These are phyloP conservation scores for Macrophomina tecta DNA, from an alignment of 2,329 filamentous ascomycete species.

Conservation along the genomic window DNA sequence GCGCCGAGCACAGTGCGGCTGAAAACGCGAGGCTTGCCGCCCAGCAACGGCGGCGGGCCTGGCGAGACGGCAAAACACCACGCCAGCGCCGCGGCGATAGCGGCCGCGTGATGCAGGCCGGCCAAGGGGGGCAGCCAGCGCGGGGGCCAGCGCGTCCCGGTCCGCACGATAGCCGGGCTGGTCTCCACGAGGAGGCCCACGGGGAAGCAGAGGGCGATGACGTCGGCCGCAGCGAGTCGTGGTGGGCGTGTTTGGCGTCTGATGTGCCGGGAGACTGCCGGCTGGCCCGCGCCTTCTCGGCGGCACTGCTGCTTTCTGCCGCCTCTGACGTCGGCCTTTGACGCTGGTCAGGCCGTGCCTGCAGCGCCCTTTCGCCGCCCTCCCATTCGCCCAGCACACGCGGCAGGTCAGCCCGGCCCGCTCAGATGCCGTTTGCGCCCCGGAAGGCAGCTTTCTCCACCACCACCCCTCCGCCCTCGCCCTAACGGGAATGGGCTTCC, in stretches of 20 bases:
- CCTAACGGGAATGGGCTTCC: conserved; percentile 20
- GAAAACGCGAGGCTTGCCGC: conserved; percentile 17
- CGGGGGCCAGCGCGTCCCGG: conserved; percentile 7
- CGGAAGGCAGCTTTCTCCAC: neutral
- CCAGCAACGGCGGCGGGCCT: neutral
- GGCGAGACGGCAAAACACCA: neutral
- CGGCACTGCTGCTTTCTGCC: neutral
- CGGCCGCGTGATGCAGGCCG: neutral
- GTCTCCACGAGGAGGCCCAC: neutral
- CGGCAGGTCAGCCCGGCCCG: neutral
- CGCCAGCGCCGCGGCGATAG: neutral
- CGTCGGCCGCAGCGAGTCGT: conserved; percentile 6
- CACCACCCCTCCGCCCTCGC: neutral
- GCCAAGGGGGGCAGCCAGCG: conserved; percentile 1
- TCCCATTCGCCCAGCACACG: neutral
- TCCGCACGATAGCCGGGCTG: conserved; percentile 3
- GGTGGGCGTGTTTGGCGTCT: neutral
- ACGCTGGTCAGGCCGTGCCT: neutral
- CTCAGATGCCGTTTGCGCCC: neutral
- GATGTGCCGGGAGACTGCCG: conserved; percentile 14
- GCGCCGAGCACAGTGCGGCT: neutral
- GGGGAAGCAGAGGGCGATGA: conserved; percentile 2
- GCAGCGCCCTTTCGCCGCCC: too few relatives aligned
- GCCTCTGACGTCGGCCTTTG: conserved; percentile 23
- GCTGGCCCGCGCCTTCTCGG: neutral